Evolutionary conservation across 176 grass and related monocot species (phyloP).

Genomic region (Zizania latifolia): DNA sequence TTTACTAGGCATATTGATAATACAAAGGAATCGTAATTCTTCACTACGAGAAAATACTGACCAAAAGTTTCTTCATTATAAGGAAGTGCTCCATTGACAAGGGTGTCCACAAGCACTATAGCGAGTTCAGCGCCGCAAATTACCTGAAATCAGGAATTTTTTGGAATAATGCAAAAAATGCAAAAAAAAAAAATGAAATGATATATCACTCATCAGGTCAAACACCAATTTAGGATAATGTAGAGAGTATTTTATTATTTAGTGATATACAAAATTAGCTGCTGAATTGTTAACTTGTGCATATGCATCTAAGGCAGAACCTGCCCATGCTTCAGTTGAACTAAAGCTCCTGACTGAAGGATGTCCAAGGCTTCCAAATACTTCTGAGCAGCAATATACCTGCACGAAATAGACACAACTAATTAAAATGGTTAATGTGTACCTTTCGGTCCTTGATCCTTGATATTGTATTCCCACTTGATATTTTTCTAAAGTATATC

Average conservation of each 20-base stretch:
- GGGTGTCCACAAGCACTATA: slow-evolving; percentile 62
- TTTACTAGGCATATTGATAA: background rate
- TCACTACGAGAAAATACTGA: slow-evolving; percentile 31
- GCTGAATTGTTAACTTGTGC: background rate
- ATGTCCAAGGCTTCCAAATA: slow-evolving; percentile 85
- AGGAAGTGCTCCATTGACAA: slow-evolving; percentile 51
- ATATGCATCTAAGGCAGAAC: slow-evolving; percentile 34
- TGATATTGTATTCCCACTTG: background rate
- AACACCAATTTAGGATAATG: background rate
- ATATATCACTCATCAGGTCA: background rate
- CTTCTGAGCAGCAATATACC: slow-evolving; percentile 73
- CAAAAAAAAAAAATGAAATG: slow-evolving; percentile 21
- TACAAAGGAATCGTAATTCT: background rate
- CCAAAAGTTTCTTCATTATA: slow-evolving; percentile 75
- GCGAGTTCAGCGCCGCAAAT: slow-evolving; percentile 82
- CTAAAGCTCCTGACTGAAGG: slow-evolving; percentile 69
- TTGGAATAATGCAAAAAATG: slow-evolving; percentile 19
- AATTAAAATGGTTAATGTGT: no score
- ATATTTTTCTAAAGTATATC: background rate
- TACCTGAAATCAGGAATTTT: slow-evolving; percentile 55
- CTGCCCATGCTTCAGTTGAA: slow-evolving; percentile 89
- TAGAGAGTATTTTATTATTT: background rate
- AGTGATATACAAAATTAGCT: background rate
- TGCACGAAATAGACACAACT: slow-evolving; percentile 30
- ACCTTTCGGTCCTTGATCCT: no score